Conservation (phyloP, 2,329 filamentous ascomycete genomes). For the Colletotrichum siamense region DNA sequence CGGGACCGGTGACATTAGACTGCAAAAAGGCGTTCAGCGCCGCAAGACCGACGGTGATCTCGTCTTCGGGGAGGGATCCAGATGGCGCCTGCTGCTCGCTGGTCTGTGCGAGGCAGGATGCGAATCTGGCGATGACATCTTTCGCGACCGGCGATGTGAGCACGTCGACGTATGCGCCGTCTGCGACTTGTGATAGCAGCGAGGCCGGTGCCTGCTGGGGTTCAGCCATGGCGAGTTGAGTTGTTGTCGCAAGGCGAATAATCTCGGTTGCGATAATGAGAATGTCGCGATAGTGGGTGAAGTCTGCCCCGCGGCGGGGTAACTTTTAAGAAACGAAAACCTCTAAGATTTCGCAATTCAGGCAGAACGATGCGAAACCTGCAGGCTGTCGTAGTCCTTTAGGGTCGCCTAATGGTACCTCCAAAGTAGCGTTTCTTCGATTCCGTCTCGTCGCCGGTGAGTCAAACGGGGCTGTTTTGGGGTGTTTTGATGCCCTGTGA, state of each 20-base stretch:
- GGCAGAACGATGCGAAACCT: background rate
- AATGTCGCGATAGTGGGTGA: background rate
- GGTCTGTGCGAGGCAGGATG: background rate
- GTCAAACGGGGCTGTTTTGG: background rate
- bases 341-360: background rate
- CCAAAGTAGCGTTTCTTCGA: background rate
- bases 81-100: background rate
- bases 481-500: slow-evolving; percentile 11
- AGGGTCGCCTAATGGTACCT: background rate
- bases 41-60: slow-evolving; percentile 65
- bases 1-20: slow-evolving; percentile 85
- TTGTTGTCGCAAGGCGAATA: background rate
- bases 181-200: background rate
- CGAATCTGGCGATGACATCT: background rate
- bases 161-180: slow-evolving; percentile 14
- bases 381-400: too few species aligned
- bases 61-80: slow-evolving; percentile 1
- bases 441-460: background rate
- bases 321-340: background rate
- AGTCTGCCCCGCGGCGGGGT: slow-evolving; percentile 19
- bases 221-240: background rate
- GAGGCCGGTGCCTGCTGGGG: background rate
- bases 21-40: slow-evolving; percentile 83
- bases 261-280: background rate
- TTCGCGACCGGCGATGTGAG: background rate